Base-by-base conservation (phyloP, 2,329 filamentous ascomycete species). In the Aspergillus versicolor region DNA sequence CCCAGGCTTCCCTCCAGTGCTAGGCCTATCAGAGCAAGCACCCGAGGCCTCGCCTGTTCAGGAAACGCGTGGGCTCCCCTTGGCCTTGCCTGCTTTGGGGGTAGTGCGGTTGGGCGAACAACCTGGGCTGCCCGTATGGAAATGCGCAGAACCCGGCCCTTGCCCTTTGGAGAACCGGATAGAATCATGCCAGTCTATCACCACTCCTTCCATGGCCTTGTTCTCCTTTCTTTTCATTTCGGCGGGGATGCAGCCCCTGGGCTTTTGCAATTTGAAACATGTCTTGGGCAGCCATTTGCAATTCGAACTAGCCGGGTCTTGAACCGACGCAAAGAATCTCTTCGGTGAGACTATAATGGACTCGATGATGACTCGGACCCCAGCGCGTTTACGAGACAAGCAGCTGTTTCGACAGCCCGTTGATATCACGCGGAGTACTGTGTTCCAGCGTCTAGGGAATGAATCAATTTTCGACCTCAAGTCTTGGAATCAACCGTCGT, bases 361-460 rank as follows among this genome's bases (percentile, higher is more conserved):
- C 41, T 22, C 9, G 8, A 47, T 34, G 17, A 32, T 34, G 21
- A 8, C 19, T 12, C n/a, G 30, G 24, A 22, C 34, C 22, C 47
- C 22, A 50, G 53, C 43, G 50, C 46, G 19, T 41, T 59, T 50
- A 61, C 44, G 53, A 51, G 54, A 52, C 24, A 27, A 54, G 24
- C 22, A 34, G 38, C 34, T 48, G 38, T 54, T 49, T 8, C 19
- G 24, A 27, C 27, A 50, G 34, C 21, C 51, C 41, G 30, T 41
- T 9, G 24, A 49, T 43, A 51, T 50, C 34, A 40, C n/a, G 24
- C 56, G 59, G 59, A 61, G 59, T 47, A 59, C 59, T 44, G 59
- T 56, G 44, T 49, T 61, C 59, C 56, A 61, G 54, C 48, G 22
- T 21, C 52, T 56, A 52, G 52, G 48, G 42, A 51, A 37, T 53